Evolutionary conservation across 2,329 filamentous ascomycete species (phyloP), one percentile per base, ranked within the genome.

Genomic region (Microcera coccophila): DNA sequence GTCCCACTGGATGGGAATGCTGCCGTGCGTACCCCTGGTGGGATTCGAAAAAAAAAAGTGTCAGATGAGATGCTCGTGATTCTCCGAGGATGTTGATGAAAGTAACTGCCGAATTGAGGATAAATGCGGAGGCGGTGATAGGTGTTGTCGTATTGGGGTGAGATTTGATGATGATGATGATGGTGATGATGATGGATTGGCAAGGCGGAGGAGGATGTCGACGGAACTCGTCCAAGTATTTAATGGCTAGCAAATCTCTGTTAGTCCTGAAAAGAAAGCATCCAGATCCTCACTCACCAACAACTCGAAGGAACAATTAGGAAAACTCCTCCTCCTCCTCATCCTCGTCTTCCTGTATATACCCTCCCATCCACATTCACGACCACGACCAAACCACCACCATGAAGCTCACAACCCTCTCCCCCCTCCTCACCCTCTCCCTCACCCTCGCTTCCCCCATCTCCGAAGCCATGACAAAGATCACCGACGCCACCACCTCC

Each of bases 401-500:
- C 19, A 62, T 60, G 56, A 51, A 47, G 47, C 41, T 62, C 32
- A 33, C 45, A 39, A 53, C 49, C 29, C 18, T 56, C 38, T 37
- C 63, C 48, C 36, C 50, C 36, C 40, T 55, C 21, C 34, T 49
- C 17, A 47, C 50, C 47, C 51, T 62, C 24, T 46, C 47, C 33
- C 53, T 48, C 19, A 55, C 48, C 44, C 40, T 68, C 41, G 65
- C 64, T 41, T 60, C 62, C 32, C 44, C 61, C 26, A 69, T 72
- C 46, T 50, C 58, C 29, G 47, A 45, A 17, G 62, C 69, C 47
- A 60, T 73, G 39, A 47, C 56, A 33, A 54, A 50, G 28, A 66
- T 73, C 50, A 48, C 58, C 42, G 36, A 54, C 36, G 50, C 61
- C 15, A 68, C 67, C 15, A 38, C 55, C 26, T 52, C 51, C 21